phyloP scores from a whole-genome alignment of 768 basidiomycete genomes.

The Rhizopogon rudus region DNA sequence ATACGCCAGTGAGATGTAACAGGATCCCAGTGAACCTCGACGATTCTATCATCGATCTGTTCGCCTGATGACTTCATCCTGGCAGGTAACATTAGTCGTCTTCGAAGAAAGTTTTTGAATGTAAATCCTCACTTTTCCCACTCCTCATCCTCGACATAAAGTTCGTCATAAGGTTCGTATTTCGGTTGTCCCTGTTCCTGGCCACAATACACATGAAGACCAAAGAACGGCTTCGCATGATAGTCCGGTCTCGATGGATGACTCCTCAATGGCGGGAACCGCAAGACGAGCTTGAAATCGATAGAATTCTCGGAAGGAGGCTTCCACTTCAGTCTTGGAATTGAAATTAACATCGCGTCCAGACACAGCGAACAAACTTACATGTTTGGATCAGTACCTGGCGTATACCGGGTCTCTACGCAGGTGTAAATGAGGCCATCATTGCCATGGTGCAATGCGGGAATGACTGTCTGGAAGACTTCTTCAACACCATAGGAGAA shows the following conservation, averaged over 20 bases:
- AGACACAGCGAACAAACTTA: conserved; percentile 29
- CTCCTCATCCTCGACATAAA: conserved; percentile 83
- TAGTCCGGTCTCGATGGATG: conserved; percentile 68
- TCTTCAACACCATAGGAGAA: conserved; percentile 84
- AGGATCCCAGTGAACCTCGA: conserved; percentile 91
- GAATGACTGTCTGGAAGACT: conserved; percentile 82
- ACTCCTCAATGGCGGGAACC: conserved; percentile 68
- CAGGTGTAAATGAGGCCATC: conserved; percentile 98
- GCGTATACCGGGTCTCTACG: conserved; percentile 72
- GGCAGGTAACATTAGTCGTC: conserved; percentile 2
- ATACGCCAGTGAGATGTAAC: conserved; percentile 69
- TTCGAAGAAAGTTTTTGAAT: background rate
- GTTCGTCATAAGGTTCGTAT: conserved; percentile 82
- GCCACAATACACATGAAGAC: conserved; percentile 81
- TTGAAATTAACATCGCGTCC: conserved; percentile 2
- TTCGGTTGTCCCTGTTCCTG: conserved; percentile 45
- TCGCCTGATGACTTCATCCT: conserved; percentile 84
- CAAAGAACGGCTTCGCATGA: conserved; percentile 79
- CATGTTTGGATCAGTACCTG: conserved; percentile 89
- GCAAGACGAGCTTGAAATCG: conserved; percentile 94
- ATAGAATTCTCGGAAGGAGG: conserved; percentile 97
- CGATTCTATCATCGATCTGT: conserved; percentile 89
- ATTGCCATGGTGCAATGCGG: conserved; percentile 82
- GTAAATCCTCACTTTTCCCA: conserved; percentile 77
- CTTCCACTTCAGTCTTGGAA: conserved; percentile 91